Evolutionary conservation across 208 protist genomes (phyloP).

Genomic region (Leishmania tropica): DNA sequence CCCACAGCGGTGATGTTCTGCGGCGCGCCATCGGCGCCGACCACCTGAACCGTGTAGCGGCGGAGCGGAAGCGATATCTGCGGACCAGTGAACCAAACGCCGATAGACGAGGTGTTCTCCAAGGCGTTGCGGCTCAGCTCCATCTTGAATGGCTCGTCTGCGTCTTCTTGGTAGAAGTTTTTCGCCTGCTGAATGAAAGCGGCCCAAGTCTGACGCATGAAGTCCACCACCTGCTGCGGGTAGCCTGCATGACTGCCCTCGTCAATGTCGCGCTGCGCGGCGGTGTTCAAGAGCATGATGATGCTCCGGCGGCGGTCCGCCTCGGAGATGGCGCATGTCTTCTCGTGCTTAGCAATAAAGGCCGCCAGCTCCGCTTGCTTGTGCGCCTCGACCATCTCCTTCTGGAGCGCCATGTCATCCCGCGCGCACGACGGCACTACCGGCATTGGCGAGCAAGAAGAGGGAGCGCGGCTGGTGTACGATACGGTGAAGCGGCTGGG

Average conservation of each 20-base stretch:
- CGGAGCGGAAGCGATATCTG: conserved; percentile 70
- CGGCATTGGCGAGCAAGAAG: neutral
- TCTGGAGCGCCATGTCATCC: conserved; percentile 44
- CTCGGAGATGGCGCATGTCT: conserved; percentile 22
- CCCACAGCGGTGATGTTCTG: conserved; percentile 65
- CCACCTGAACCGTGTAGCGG: conserved; percentile 57
- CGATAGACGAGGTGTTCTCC: conserved; percentile 75
- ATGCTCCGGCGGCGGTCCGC: conserved; percentile 37
- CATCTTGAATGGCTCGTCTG: conserved; percentile 13
- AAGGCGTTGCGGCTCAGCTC: conserved; percentile 42
- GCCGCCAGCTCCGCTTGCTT: conserved; percentile 36
- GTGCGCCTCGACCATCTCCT: conserved; percentile 24
- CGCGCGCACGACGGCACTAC: conserved; percentile 11
- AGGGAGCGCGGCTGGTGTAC: conserved; percentile 37
- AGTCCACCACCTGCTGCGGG: conserved; percentile 40
- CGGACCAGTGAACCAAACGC: conserved; percentile 67
- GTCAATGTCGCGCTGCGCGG: conserved; percentile 45
- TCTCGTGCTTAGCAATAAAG: conserved; percentile 49
- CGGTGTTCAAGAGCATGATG: conserved; percentile 51
- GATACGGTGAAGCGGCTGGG: conserved; percentile 56
- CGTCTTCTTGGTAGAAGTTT: conserved; percentile 38
- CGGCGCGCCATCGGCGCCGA: conserved; percentile 30
- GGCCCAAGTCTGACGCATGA: conserved; percentile 61
- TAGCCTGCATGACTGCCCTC: conserved; percentile 24
- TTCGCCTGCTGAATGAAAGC: conserved; percentile 56